phyloP scores from a whole-genome alignment of 2,329 filamentous ascomycete species.

The Claviceps spartinae region DNA sequence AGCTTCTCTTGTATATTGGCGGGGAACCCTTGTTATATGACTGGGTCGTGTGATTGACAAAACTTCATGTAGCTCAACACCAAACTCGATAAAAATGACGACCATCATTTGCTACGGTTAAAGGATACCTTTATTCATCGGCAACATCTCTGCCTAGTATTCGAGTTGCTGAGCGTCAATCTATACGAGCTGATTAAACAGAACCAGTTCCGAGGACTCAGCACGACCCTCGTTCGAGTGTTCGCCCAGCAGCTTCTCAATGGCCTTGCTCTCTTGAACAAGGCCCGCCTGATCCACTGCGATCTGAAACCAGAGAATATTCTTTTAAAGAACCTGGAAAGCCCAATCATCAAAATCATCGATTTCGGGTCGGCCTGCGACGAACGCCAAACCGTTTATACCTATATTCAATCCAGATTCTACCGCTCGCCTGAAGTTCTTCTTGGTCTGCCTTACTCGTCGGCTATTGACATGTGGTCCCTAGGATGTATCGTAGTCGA shows the following conservation, averaged over 20 bases:
- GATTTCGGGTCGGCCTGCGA: constrained; percentile 98
- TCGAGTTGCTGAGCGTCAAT: constrained; percentile 93
- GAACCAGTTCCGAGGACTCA: constrained; percentile 94
- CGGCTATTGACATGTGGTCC: constrained; percentile 99
- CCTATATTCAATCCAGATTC: constrained; percentile 96
- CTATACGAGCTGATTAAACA: constrained; percentile 98
- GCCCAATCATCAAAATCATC: constrained; percentile 98
- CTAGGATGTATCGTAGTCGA: constrained; percentile 97
- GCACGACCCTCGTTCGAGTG: constrained; percentile 90
- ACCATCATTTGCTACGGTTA: constrained; percentile 84
- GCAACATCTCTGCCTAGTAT: constrained; percentile 92
- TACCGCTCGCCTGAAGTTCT: constrained; percentile 95
- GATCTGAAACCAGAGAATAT: constrained; percentile 98
- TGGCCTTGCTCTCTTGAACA: constrained; percentile 82
- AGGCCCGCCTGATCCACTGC: constrained; percentile 92
- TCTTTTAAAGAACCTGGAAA: constrained; percentile 91
- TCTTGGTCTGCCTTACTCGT: constrained; percentile 91
- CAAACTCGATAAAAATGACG: constrained; percentile 97
- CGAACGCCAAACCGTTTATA: constrained; percentile 96
- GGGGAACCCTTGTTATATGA: no score
- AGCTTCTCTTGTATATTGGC: constrained; percentile 12
- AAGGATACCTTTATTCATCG: constrained; percentile 98
- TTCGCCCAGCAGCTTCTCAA: constrained; percentile 96
- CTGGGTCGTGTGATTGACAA: constrained; percentile 12
- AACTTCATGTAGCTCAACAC: constrained; percentile 63